Percentiles rank a stretch among this genome's conserved stretches.
Evolutionary conservation across 2,329 filamentous ascomycete species (phyloP).

Genomic region (Emmonsiellopsis sp.): DNA sequence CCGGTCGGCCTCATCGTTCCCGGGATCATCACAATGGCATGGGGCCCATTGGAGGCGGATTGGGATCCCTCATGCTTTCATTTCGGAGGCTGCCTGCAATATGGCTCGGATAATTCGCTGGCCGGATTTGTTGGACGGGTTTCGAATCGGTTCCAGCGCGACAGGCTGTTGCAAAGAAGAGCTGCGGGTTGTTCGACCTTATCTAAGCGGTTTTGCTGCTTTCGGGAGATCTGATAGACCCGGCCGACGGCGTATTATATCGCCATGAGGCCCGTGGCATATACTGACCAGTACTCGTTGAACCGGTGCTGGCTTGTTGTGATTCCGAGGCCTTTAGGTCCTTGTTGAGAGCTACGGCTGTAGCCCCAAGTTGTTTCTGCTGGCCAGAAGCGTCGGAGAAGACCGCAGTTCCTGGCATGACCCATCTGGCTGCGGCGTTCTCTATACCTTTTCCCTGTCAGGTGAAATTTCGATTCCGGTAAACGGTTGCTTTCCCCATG

Average conservation of each 20-base stretch:
- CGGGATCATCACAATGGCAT: not conserved
- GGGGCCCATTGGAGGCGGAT: not conserved
- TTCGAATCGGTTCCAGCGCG: constrained; percentile 1
- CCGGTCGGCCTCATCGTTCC: not conserved
- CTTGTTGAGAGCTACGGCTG: not conserved
- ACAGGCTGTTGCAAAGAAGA: not conserved
- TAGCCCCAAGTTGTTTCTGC: not conserved
- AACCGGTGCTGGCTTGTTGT: not conserved
- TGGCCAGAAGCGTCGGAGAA: not conserved
- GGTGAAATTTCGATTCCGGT: not conserved
- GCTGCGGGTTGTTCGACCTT: not conserved
- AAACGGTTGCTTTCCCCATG: not conserved
- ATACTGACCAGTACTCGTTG: not conserved
- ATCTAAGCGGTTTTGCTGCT: not conserved
- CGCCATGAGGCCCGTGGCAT: not conserved
- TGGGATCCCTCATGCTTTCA: constrained; percentile 9
- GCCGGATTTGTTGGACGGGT: constrained; percentile 13
- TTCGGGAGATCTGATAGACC: not conserved
- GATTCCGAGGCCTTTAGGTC: not conserved
- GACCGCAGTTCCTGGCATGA: not conserved
- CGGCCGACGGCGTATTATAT: not conserved
- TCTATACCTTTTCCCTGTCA: not conserved
- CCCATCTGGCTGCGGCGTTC: not conserved
- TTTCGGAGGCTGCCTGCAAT: constrained; percentile 8
- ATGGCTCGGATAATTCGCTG: constrained; percentile 15